phyloP scores from a whole-genome alignment of 2,329 filamentous ascomycete genomes.

The Colletotrichum tofieldiae region DNA sequence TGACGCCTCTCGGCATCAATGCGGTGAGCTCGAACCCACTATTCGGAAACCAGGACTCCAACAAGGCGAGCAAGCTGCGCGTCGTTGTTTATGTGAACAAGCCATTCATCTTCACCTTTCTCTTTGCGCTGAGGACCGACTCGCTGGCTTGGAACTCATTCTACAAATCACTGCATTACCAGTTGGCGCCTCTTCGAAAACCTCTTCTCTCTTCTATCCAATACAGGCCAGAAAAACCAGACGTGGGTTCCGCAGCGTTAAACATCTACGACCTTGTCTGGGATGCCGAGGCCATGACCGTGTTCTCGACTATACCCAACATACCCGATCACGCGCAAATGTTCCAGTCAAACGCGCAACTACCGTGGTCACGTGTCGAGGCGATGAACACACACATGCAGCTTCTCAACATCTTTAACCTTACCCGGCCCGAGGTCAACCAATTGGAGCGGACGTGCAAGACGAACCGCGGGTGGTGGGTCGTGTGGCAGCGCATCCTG shows the following conservation, averaged over 20 bases:
- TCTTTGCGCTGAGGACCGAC: conserved; percentile 76
- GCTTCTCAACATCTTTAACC: conserved; percentile 70
- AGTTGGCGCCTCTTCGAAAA: conserved; percentile 72
- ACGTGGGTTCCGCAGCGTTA: conserved; percentile 52
- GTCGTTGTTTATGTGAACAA: conserved; percentile 81
- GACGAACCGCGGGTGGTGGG: conserved; percentile 79
- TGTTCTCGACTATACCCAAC: conserved; percentile 77
- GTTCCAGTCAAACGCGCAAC: conserved; percentile 26
- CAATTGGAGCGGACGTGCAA: conserved; percentile 76
- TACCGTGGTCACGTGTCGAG: conserved; percentile 73
- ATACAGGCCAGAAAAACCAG: conserved; percentile 69
- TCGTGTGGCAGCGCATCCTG: conserved; percentile 75
- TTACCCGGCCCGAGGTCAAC: conserved; percentile 59
- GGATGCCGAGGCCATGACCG: conserved; percentile 69
- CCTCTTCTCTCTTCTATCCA: conserved; percentile 70
- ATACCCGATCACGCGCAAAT: conserved; percentile 66
- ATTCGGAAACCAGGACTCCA: conserved; percentile 66
- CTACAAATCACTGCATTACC: conserved; percentile 73
- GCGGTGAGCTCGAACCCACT: conserved; percentile 41
- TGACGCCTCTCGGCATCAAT: conserved; percentile 40
- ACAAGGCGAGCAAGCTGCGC: conserved; percentile 71
- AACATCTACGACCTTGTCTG: conserved; percentile 76
- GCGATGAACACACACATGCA: conserved; percentile 77
- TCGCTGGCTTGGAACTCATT: conserved; percentile 70
- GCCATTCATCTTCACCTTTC: conserved; percentile 84